Evolutionary conservation across 2,329 filamentous ascomycete genomes (phyloP).

Genomic region (Chrysosporium queenslandicum): DNA sequence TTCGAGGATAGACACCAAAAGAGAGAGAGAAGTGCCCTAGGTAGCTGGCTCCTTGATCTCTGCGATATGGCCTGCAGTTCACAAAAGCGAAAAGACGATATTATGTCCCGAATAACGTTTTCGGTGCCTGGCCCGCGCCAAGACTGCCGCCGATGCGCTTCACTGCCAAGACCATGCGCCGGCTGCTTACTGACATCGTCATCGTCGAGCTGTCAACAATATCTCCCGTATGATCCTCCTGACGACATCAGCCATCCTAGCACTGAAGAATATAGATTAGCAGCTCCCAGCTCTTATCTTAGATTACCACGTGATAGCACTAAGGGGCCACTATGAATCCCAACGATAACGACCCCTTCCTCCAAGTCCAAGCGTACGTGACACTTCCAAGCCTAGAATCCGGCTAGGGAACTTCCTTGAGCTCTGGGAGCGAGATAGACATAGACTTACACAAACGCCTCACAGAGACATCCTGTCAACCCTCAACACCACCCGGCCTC

Average conservation of each 20-base stretch:
- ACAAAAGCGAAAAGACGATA: not conserved
- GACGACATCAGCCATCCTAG: not conserved
- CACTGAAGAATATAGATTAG: no score
- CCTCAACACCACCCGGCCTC: conserved; percentile 66
- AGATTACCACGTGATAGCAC: no score
- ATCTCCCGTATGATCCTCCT: not conserved
- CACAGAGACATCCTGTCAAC: conserved; percentile 76
- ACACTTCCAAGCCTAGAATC: not conserved
- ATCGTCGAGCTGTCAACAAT: conserved; percentile 8
- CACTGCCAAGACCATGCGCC: conserved; percentile 11
- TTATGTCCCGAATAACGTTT: not conserved
- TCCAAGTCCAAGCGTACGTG: conserved; percentile 40
- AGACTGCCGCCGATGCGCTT: conserved; percentile 8
- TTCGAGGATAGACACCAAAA: not conserved
- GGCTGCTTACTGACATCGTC: not conserved
- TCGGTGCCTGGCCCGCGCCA: conserved; percentile 3
- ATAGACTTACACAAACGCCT: conserved; percentile 9
- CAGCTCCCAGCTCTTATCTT: no score
- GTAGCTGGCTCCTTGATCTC: not conserved
- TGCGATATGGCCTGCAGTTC: not conserved
- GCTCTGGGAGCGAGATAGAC: no score
- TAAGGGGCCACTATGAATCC: conserved; percentile 24
- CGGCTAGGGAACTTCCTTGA: no score
- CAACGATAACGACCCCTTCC: conserved; percentile 35
- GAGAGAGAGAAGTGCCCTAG: not conserved